phyloP scores from a whole-genome alignment of 306 rosid species.

The Cucurbita pepo region DNA sequence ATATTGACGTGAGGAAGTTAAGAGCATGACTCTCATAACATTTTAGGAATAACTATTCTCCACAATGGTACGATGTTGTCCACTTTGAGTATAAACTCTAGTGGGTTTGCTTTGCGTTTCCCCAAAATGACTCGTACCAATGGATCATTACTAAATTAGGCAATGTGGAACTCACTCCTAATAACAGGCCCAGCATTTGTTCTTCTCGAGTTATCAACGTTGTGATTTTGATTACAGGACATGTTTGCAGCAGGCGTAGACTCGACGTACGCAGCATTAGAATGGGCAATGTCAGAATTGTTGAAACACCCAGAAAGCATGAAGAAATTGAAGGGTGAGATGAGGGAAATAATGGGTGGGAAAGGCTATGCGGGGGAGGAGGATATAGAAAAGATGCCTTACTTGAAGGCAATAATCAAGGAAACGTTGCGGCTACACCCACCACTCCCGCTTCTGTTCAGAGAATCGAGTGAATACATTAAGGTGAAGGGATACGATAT shows the following conservation, averaged over 20 bases:
- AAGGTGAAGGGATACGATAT: conserved; percentile 6
- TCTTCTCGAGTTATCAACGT: too few species aligned
- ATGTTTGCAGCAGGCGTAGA: conserved; percentile 40
- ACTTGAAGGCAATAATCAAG: conserved; percentile 31
- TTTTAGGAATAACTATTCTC: too few species aligned
- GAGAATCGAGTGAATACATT: conserved; percentile 10
- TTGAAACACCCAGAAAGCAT: conserved; percentile 22
- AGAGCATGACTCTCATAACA: too few species aligned
- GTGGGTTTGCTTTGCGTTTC: too few species aligned
- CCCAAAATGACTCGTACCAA: too few species aligned
- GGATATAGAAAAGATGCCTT: conserved; percentile 20
- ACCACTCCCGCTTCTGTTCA: conserved; percentile 21
- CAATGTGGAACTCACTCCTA: too few species aligned
- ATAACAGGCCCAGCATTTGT: neutral
- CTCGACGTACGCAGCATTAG: conserved; percentile 23
- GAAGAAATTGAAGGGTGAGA: conserved; percentile 25
- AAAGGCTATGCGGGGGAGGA: conserved; percentile 14
- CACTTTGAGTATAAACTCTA: too few species aligned
- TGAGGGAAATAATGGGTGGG: conserved; percentile 18
- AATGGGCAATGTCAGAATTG: conserved; percentile 36
- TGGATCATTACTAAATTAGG: too few species aligned
- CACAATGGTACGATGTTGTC: too few species aligned
- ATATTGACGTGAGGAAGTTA: too few species aligned
- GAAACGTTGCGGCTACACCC: conserved; percentile 29
- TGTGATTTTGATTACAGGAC: conserved; percentile 11